These are phyloP conservation scores for Xylaria acuta DNA, from an alignment of 495 filamentous ascomycete genomes.

Conservation along the genomic window DNA sequence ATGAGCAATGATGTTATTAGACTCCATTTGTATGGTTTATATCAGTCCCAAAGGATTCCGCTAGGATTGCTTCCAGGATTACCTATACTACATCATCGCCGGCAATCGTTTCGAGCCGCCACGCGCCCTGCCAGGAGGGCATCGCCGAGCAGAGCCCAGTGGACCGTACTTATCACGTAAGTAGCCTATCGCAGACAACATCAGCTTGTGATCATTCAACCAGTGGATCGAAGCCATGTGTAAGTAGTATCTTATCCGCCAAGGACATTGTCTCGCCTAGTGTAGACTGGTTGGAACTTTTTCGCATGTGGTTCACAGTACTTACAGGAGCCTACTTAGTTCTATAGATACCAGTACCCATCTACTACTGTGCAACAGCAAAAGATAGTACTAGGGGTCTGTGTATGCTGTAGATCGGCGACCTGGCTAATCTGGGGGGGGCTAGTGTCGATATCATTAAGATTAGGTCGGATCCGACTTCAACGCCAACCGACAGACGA, in stretches of 20 bases:
- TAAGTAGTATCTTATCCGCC: background rate
- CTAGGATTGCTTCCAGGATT: background rate
- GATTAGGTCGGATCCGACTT: conserved; percentile 1
- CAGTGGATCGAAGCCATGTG: background rate
- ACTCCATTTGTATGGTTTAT: background rate
- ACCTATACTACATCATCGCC: background rate
- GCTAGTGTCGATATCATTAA: background rate
- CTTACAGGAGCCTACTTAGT: background rate
- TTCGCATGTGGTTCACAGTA: background rate
- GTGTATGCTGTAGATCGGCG: background rate
- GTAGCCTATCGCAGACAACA: background rate
- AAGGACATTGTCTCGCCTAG: conserved; percentile 5
- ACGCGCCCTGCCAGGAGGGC: background rate
- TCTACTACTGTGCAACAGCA: background rate
- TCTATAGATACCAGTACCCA: conserved; percentile 3
- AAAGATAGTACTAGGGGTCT: background rate
- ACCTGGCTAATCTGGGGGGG: background rate
- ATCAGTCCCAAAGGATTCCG: background rate
- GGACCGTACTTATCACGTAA: background rate
- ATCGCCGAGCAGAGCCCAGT: background rate
- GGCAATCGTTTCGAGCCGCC: conserved; percentile 1
- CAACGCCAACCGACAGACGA: background rate
- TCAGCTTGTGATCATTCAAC: background rate
- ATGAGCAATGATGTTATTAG: background rate
- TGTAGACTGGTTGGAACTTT: background rate